These are phyloP conservation scores for Sindora glabra DNA, from an alignment of 306 rosid species.

Conservation along the genomic window DNA sequence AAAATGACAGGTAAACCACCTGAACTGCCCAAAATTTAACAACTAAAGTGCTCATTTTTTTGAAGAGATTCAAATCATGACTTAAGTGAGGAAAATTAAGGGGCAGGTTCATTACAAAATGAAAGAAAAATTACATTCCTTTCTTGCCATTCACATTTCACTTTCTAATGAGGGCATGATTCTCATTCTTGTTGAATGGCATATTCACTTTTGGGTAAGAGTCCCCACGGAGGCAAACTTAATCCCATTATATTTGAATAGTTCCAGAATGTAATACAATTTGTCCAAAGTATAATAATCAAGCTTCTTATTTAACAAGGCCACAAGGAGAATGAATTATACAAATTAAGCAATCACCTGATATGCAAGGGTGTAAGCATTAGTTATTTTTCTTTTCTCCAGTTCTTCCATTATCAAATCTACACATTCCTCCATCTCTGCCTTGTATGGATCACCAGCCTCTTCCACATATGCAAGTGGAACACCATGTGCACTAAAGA, in stretches of 20 bases:
- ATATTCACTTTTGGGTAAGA: neutral
- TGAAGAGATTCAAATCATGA: neutral
- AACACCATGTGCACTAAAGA: slow-evolving; percentile 96
- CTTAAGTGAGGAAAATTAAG: neutral
- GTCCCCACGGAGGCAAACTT: neutral
- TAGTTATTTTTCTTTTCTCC: slow-evolving; percentile 63
- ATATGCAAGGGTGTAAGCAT: slow-evolving; percentile 85
- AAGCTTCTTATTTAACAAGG: too few species aligned
- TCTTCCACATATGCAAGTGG: slow-evolving; percentile 97
- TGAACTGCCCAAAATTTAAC: neutral
- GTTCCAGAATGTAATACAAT: too few species aligned
- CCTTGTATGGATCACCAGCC: slow-evolving; percentile 97
- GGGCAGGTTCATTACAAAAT: neutral
- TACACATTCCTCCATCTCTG: slow-evolving; percentile 97
- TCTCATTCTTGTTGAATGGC: neutral
- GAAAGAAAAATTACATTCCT: neutral
- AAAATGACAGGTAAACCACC: neutral
- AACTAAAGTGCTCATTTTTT: neutral
- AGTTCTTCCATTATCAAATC: slow-evolving; percentile 91
- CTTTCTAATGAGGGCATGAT: neutral
- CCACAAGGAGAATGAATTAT: neutral
- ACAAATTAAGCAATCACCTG: slow-evolving; percentile 41
- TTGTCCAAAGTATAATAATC: too few species aligned
- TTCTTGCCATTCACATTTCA: neutral
- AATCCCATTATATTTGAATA: neutral